Evolutionary conservation across 2,329 filamentous ascomycete species (phyloP), one percentile per base, ranked within the genome.

Genomic region (Aspergillus fumigatiaffinis): DNA sequence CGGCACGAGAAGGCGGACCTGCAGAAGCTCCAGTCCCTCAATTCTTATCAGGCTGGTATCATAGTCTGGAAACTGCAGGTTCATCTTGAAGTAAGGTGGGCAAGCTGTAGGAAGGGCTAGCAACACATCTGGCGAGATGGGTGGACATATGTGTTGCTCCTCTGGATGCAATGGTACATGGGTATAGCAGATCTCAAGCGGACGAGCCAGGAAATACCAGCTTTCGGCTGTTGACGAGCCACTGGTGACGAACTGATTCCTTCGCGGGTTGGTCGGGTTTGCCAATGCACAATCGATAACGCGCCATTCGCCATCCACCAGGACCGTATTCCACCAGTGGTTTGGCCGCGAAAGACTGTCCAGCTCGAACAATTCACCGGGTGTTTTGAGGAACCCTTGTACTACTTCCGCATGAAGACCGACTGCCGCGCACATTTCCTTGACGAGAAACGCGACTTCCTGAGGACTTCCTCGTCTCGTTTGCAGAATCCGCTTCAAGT

Each of bases 311-410:
- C 90, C 88, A 72, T 99, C 94, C 8, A 97, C 87, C 38, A 97
- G 78, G 20, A 97, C 91, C 0, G 91, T 87, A 66, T 99, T 99
- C 94, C 94, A 99, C 87, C 90, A 97, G 76, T 99, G 94, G 68
- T 99, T 99, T 0, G 93, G 84, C 29, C 88, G 86, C n/a, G 91
- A 90, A 72, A 93, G 85, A 57, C 88, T 88, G 60, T 89, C 90
- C 47, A 92, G 80, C 66, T 97, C 92, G 1, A 89, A 80, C 7
- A 87, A 78, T 67, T 97, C 94, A 0, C 93, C 93, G 0, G 94
- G 94, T 1, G 84, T 82, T 73, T 99, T 99, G 55, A 99, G 84
- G 69, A 94, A 97, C 0, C 94, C 94, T 58, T 87, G 86, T 14
- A 99, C 86, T 21, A 96, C 82, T 71, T 97, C 93, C 38, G 90